These are phyloP conservation scores for Zymoseptoria crescenta DNA, from an alignment of 2,329 filamentous ascomycete species.

Conservation along the genomic window DNA sequence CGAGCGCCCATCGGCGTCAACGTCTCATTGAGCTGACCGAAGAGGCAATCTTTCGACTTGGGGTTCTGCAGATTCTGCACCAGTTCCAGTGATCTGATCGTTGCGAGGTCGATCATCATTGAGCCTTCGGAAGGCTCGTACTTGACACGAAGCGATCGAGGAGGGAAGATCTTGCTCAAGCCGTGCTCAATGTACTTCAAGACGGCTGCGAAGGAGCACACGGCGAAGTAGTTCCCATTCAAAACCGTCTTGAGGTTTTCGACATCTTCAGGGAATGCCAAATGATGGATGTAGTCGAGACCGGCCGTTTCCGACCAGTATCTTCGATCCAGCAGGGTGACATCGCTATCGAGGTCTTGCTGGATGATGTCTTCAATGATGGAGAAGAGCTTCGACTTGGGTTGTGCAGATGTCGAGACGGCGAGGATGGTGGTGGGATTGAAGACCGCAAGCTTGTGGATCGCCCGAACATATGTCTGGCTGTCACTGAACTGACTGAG, in stretches of 20 bases:
- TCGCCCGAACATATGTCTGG: conserved; percentile 79
- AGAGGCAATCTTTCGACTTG: conserved; percentile 74
- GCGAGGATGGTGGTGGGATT: conserved; percentile 74
- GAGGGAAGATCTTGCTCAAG: conserved; percentile 59
- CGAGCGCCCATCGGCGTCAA: conserved; percentile 81
- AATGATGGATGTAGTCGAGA: conserved; percentile 65
- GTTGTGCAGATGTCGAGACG: conserved; percentile 61
- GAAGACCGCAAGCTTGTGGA: conserved; percentile 78
- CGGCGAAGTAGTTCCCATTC: conserved; percentile 76
- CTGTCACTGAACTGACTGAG: conserved; percentile 89
- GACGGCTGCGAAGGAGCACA: conserved; percentile 80
- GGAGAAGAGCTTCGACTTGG: conserved; percentile 64
- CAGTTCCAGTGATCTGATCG: conserved; percentile 78
- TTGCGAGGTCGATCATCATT: conserved; percentile 92
- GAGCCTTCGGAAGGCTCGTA: conserved; percentile 84
- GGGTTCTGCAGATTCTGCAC: conserved; percentile 75
- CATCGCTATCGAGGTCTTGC: conserved; percentile 47
- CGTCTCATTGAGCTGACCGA: conserved; percentile 78
- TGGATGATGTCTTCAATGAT: conserved; percentile 64
- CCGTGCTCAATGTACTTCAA: conserved; percentile 73
- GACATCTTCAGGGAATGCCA: conserved; percentile 74
- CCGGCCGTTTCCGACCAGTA: conserved; percentile 78
- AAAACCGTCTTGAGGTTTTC: conserved; percentile 73
- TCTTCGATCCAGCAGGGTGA: conserved; percentile 62
- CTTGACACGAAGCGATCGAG: conserved; percentile 75